Evolutionary conservation across 805 yeast genomes (phyloP).

Genomic region (Wickerhamomyces sydowiorum): DNA sequence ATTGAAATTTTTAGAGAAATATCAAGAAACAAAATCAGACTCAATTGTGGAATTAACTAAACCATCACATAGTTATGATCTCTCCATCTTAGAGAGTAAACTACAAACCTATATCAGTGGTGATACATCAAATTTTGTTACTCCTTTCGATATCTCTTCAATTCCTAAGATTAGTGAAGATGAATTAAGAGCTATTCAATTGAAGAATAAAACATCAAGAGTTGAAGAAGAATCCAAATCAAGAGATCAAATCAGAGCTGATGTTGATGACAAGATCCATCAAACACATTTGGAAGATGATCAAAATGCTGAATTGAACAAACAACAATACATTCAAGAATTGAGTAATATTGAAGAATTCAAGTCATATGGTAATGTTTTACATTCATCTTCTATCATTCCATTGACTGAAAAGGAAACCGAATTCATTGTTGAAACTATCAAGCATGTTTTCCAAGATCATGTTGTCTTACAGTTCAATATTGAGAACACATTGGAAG

Average conservation of each 20-base stretch:
- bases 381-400: slow-evolving; percentile 60
- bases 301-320: slow-evolving; percentile 30
- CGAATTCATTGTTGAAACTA: slow-evolving; percentile 81
- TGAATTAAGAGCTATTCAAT: slow-evolving; percentile 61
- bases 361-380: slow-evolving; percentile 62
- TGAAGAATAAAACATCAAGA: slow-evolving; percentile 42
- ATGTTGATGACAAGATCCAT: slow-evolving; percentile 4
- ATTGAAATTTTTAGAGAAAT: slow-evolving; percentile 50
- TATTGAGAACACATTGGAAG: slow-evolving; percentile 78
- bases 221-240: slow-evolving; percentile 22
- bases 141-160: slow-evolving; percentile 64
- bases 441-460: slow-evolving; percentile 75
- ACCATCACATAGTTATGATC: slow-evolving; percentile 64
- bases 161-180: slow-evolving; percentile 65
- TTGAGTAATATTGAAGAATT: slow-evolving; percentile 70
- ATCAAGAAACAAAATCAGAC: slow-evolving; percentile 25
- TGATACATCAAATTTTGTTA: slow-evolving; percentile 31
- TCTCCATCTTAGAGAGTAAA: slow-evolving; percentile 73
- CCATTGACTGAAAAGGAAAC: slow-evolving; percentile 88
- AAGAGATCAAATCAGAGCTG: slow-evolving; percentile 1
- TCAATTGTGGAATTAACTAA: slow-evolving; percentile 49
- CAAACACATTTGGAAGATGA: slow-evolving; percentile 10
- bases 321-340: slow-evolving; percentile 66
- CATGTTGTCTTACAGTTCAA: slow-evolving; percentile 77
- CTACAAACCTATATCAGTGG: slow-evolving; percentile 61